Base-by-base conservation (phyloP, 306 rosid genomes). In the Carpinus viminea region DNA sequence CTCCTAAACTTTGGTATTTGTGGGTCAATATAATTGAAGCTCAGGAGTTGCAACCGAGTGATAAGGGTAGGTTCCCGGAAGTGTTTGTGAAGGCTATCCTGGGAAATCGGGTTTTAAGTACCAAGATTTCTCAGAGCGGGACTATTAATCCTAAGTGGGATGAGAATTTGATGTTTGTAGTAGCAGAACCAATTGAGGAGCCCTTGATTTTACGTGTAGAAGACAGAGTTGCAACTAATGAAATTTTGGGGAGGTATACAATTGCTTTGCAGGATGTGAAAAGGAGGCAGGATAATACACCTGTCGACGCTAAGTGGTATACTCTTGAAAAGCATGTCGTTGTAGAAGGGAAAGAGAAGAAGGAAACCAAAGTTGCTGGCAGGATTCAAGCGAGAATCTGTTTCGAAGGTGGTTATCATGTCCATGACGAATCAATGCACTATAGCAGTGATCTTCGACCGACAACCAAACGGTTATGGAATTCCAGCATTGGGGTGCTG, bases 1-100 rank as follows among this genome's bases (percentile, higher is more conserved):
- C 98, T 72, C 97, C 98, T 46, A 92, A 94, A 89, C 97, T 94
- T 61, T 94, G 98, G 98, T 94, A 94, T 84, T 82, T 94, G 82
- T 85, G 98, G 92, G 97, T 94, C 34, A 92, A 92, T 76, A 82
- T 94, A 5, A 94, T 94, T 17, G 97, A 94, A 85, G 98, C 98
- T 2, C 97, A 92, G 84, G 98, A 94, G 82, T 84, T 91, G 88
- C 80, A 41, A 72, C 93, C 89, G 0, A 83, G 60, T 12, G 98
- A 92, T 56, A 94, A 89, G 85, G 95, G 93, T 48, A 87, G 95
- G 75, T 92, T 80, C 83, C 97, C 97, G 0, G 98, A 94, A 50
- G 95, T 94, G 79, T 94, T 65, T 81, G 97, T 91, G 78, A 94
- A 86, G 89, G 98, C 97, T 66, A 72, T 72, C 12, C 78, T 94